Base-by-base conservation (phyloP, 2,329 filamentous ascomycete genomes). In the Aspergillus intermedius region DNA sequence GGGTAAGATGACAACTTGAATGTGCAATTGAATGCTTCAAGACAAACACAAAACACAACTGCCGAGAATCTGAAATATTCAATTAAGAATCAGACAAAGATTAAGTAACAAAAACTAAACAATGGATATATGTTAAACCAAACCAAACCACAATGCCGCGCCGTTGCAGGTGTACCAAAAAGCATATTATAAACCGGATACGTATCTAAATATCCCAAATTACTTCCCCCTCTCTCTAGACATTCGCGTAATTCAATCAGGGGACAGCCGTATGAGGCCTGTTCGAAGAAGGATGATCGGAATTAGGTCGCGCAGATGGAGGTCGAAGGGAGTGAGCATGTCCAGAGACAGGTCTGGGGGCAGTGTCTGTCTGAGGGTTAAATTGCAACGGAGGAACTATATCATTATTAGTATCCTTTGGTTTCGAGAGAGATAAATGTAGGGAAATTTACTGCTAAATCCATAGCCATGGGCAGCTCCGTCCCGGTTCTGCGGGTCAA, bases 401-500 rank as follows among this genome's bases (percentile, higher is more conserved):
- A 22, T 5, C 7, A 13, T 42, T n/a, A 32, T 53, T 22, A 54
- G 47, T 44, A 7, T 41, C 25, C 7, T 22, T n/a, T 34, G 22
- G 5, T 13, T 32, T 13, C n/a, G 17, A 10, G 44, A 42, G 19
- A 22, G 30, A 22, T 23, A 10, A 42, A 21, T 17, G 19, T 3
- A 21, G 17, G 8, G 15, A 13, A 35, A 68, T 71, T 65, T 67
- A 74, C 72, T 73, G 54, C 67, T 73, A 48, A 76, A 72, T 44
- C 72, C 74, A 60, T 76, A 76, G 19, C 74, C 73, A 50, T 74
- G 66, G 13, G 74, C 74, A 46, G 59, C 60, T 5, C 70, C 74
- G 34, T 68, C 55, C 15, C 48, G 54, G 54, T 74, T 65, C 23
- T 66, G 63, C 12, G 71, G 71, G 53, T 74, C 66, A 44, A 76